These are phyloP conservation scores for Neonectria neomacrospora DNA, from an alignment of 2,329 filamentous ascomycete species.

Conservation along the genomic window DNA sequence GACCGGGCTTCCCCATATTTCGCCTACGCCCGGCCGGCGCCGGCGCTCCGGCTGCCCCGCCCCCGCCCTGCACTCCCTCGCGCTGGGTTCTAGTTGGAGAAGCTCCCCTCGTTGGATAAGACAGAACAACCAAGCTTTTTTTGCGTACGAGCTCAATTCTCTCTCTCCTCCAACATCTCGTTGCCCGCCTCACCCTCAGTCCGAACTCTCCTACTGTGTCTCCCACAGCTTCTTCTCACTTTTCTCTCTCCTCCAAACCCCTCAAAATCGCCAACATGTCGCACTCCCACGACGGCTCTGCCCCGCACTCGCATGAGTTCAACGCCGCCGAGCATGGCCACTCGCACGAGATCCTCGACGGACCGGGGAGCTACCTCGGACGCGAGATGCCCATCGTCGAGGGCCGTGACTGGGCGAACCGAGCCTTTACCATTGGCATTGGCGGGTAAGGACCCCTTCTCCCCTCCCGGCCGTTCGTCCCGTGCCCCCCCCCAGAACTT, in stretches of 20 bases:
- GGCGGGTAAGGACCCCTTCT: conserved; percentile 75
- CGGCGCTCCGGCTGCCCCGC: conserved; percentile 3
- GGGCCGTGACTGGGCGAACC: conserved; percentile 85
- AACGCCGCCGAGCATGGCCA: conserved; percentile 84
- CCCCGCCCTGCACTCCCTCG: not conserved
- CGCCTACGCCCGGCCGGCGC: conserved; percentile 5
- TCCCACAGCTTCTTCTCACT: not conserved
- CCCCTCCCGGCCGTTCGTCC: too few relatives aligned
- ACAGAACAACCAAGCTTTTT: conserved; percentile 1
- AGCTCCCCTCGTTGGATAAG: conserved; percentile 3
- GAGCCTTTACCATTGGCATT: conserved; percentile 97
- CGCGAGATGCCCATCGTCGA: conserved; percentile 95
- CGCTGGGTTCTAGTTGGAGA: not conserved
- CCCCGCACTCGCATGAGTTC: conserved; percentile 68
- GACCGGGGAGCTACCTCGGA: conserved; percentile 87
- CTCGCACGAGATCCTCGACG: conserved; percentile 93
- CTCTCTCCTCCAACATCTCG: not conserved
- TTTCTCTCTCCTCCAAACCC: not conserved
- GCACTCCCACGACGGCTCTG: conserved; percentile 64
- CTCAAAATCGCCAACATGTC: conserved; percentile 45
- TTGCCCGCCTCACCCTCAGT: too few relatives aligned
- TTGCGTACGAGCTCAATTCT: conserved; percentile 5
- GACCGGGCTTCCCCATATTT: conserved; percentile 4
- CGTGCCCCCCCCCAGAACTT: conserved; percentile 7
- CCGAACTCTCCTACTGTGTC: not conserved